Evolutionary conservation across 2,329 filamentous ascomycete genomes (phyloP).

Genomic region (Capronia americana): DNA sequence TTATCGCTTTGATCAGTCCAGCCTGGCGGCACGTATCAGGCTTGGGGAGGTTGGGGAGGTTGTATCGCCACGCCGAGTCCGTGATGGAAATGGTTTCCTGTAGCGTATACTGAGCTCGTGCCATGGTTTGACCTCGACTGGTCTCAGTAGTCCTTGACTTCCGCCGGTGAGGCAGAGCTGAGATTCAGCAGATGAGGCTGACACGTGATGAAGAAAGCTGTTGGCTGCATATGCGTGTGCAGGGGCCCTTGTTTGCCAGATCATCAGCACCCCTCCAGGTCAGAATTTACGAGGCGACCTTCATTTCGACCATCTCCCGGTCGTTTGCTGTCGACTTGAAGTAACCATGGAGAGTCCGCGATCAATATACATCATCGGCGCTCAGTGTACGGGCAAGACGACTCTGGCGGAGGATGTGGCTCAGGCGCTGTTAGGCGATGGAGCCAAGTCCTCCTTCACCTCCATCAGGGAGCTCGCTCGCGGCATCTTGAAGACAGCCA

Average conservation of each 20-base stretch:
- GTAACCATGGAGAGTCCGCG: not conserved
- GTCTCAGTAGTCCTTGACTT: not conserved
- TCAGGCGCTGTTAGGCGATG: not conserved
- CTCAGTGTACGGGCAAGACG: constrained; percentile 16
- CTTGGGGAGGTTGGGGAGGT: constrained; percentile 1
- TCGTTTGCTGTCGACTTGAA: no score
- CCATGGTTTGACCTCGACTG: constrained; percentile 1
- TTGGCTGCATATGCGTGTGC: constrained; percentile 17
- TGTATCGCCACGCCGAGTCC: constrained; percentile 9
- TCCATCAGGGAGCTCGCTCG: constrained; percentile 15
- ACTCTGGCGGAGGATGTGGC: constrained; percentile 8
- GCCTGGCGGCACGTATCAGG: constrained; percentile 6
- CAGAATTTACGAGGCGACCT: not conserved
- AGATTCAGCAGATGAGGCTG: constrained; percentile 8
- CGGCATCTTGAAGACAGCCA: constrained; percentile 6
- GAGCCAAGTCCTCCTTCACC: not conserved
- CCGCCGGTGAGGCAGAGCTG: not conserved
- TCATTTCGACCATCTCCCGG: no score
- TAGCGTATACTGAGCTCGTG: constrained; percentile 4
- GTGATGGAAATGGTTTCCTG: constrained; percentile 8
- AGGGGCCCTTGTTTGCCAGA: constrained; percentile 13
- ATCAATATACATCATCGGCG: constrained; percentile 17
- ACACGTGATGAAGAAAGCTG: constrained; percentile 11
- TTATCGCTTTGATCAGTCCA: constrained; percentile 7
- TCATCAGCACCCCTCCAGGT: constrained; percentile 11